Evolutionary conservation across 805 yeast species (phyloP).

Genomic region (Teunomyces kruisii): DNA sequence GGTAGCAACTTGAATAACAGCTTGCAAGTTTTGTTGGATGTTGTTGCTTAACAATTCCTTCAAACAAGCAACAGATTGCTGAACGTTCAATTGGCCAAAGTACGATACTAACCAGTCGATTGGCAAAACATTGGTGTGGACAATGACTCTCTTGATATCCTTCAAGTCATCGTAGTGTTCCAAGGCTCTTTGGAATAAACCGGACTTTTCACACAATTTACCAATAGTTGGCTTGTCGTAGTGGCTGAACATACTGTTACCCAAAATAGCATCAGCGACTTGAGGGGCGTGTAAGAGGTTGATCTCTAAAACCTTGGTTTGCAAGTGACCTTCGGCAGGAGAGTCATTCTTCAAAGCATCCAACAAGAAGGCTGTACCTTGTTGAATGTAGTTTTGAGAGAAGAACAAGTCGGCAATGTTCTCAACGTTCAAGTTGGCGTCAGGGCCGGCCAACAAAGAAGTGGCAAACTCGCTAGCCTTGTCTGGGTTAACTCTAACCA

Average conservation of each 20-base stretch:
- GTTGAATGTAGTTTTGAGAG: constrained; percentile 91
- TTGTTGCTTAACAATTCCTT: constrained; percentile 79
- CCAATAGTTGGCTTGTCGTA: constrained; percentile 95
- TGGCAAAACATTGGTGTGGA: constrained; percentile 80
- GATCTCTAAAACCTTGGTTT: constrained; percentile 90
- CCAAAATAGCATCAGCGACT: constrained; percentile 98
- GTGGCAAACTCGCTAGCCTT: constrained; percentile 97
- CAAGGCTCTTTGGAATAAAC: constrained; percentile 89
- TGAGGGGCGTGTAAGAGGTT: constrained; percentile 96
- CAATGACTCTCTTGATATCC: constrained; percentile 93
- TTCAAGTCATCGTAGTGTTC: constrained; percentile 93
- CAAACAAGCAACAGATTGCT: constrained; percentile 85
- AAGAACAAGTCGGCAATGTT: constrained; percentile 90
- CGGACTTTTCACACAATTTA: constrained; percentile 91
- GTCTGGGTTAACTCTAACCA: constrained; percentile 93
- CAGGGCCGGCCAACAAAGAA: constrained; percentile 65
- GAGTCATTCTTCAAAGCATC: constrained; percentile 93
- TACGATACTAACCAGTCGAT: constrained; percentile 91
- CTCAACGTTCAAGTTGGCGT: constrained; percentile 70
- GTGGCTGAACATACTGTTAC: constrained; percentile 92
- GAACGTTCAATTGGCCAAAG: constrained; percentile 92
- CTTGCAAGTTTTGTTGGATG: constrained; percentile 84
- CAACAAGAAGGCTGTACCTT: constrained; percentile 94
- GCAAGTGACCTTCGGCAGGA: constrained; percentile 94
- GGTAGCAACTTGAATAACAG: constrained; percentile 93